Conservation (phyloP, 2,329 filamentous ascomycete species). For the Trichoderma koningiopsis region DNA sequence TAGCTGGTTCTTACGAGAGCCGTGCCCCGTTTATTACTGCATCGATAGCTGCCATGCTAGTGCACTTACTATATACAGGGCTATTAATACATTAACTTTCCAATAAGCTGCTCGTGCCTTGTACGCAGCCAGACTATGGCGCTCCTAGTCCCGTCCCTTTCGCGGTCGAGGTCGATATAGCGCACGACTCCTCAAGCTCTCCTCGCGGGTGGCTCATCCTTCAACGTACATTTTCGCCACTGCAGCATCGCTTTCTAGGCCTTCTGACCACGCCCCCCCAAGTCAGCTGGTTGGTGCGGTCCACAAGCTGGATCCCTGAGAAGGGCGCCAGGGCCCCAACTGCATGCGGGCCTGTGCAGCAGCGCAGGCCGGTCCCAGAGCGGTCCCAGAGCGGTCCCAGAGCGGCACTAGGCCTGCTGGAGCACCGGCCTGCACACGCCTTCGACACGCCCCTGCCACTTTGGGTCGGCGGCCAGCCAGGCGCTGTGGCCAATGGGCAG, state of each 20-base stretch:
- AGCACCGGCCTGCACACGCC: not conserved
- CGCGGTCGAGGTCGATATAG: not conserved
- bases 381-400: not conserved
- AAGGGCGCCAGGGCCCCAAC: conserved; percentile 20
- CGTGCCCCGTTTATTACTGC: not conserved
- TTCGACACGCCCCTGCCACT: not conserved
- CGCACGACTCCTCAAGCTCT: not conserved
- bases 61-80: not conserved
- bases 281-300: conserved; percentile 20
- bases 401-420: not conserved
- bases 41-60: not conserved
- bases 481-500: not conserved
- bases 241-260: not conserved
- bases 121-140: not conserved
- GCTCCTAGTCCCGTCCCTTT: not conserved
- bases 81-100: conserved; percentile 9
- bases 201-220: not conserved
- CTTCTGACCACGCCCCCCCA: conserved; percentile 21
- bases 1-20: conserved; percentile 21
- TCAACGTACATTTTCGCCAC: conserved; percentile 10
- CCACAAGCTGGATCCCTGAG: conserved; percentile 11
- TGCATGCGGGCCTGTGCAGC: conserved; percentile 18
- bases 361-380: not conserved
- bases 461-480: not conserved
- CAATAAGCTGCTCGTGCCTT: conserved; percentile 4